Conservation (phyloP, 441 rosid species). For the Brassica balearica region DNA sequence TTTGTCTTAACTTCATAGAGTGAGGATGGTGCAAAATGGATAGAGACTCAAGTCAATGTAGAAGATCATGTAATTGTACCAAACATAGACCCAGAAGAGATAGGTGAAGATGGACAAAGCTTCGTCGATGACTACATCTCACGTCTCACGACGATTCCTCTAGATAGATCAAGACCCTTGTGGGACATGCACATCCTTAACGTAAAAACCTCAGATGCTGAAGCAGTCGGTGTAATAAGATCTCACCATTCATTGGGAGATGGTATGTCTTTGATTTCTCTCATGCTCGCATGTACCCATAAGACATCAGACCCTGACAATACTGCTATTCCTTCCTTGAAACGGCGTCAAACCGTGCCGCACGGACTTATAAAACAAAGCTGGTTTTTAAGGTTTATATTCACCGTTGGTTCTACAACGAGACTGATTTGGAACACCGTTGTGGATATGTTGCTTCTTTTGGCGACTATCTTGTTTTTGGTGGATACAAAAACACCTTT, state of each 20-base stretch:
- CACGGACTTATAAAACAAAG: background rate
- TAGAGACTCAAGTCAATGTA: conserved; percentile 42
- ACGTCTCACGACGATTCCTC: conserved; percentile 36
- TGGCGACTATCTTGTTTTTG: conserved; percentile 35
- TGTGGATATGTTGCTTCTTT: conserved; percentile 31
- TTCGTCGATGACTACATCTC: conserved; percentile 49
- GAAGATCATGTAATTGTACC: conserved; percentile 52
- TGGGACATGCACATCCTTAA: conserved; percentile 59
- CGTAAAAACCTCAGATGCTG: conserved; percentile 49
- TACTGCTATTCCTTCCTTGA: conserved; percentile 40
- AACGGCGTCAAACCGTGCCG: conserved; percentile 16
- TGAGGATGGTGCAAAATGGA: conserved; percentile 48
- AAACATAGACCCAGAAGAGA: conserved; percentile 40
- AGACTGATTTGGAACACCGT: conserved; percentile 34
- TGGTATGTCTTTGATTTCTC: conserved; percentile 54
- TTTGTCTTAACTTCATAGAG: conserved; percentile 22
- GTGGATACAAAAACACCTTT: conserved; percentile 52
- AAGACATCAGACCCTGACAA: conserved; percentile 46
- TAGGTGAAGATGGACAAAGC: conserved; percentile 39
- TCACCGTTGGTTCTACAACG: conserved; percentile 19
- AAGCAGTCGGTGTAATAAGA: conserved; percentile 46
- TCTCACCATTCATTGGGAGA: conserved; percentile 59
- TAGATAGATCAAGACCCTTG: conserved; percentile 51
- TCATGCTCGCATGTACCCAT: conserved; percentile 53
- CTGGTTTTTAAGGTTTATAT: conserved; percentile 16